Evolutionary conservation across 75 land plant genomes (phyloP), one percentile per base, ranked within the genome.

Genomic region (Cryptomeria japonica): DNA sequence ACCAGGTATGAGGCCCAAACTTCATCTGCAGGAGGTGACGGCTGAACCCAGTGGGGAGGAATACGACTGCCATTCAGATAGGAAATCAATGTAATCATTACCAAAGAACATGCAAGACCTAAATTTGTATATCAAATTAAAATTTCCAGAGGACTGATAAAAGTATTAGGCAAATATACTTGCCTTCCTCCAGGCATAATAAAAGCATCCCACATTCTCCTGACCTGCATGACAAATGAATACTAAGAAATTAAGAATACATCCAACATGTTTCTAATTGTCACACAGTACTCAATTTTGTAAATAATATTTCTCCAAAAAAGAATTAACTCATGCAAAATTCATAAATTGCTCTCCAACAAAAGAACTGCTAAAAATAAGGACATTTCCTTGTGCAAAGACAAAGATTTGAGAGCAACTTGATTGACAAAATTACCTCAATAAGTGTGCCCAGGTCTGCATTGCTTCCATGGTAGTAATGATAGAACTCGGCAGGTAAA

Each of bases 11-110:
- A 95, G 72, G 99, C 98, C 98, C 99, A 96, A 55, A 93, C 88
- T 56, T 92, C 92, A 90, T 95, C 89, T 85, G 98, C 90, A 72
- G 99, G 99, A 79, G 95, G 93, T 49, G 98, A 92, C 39, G 99
- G 95, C 87, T 93, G 93, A 87, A 97, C 93, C 99, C 99, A 96
- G 82, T 96, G 95, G n/a, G 96, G 94, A 84, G 99, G 98, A 64
- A 97, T 96, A 34, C 95, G 98, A 88, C 99, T 97, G 97, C 93
- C 92, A 76, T 82, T 70, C n/a, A 75, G 16, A 38, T 36, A 56
- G 1, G 36, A 78, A 87, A 58, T 38, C 80, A 84, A 79, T 84
- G 56, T 72, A 51, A 83, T 58, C 31, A 77, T 8, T 70, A 86
- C 19, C 18, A 44, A 68, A 82, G n/a, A 32, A 42, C 34, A 72